Percentiles rank a stretch among this genome's conserved stretches.
phyloP scores from a whole-genome alignment of 1,284 basidiomycete species.

The Phylloporus gajari region DNA sequence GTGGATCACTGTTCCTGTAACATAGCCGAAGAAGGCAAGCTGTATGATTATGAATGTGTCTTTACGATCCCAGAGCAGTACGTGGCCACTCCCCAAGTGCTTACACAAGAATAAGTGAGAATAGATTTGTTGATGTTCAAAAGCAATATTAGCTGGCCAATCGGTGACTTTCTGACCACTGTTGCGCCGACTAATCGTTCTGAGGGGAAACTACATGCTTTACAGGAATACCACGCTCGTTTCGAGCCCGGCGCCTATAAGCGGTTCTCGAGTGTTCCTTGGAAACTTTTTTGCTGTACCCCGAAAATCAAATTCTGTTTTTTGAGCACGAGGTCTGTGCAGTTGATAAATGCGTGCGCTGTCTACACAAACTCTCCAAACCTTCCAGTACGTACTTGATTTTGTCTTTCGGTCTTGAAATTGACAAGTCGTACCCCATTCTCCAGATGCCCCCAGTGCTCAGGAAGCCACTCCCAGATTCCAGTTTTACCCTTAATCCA shows the following conservation, averaged over 20 bases:
- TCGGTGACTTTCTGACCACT: neutral
- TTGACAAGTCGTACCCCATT: no score
- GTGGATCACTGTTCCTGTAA: neutral
- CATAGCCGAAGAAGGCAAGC: neutral
- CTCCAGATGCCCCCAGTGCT: no score
- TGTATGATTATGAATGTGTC: neutral
- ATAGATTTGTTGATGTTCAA: neutral
- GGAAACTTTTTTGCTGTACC: no score
- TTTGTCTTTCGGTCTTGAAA: no score
- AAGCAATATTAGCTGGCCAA: neutral
- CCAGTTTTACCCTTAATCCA: slow-evolving; percentile 34
- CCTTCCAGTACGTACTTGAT: no score
- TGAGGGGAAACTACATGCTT: neutral
- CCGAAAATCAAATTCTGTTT: no score
- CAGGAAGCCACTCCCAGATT: slow-evolving; percentile 14
- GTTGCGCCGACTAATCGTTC: neutral
- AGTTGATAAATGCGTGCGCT: no score
- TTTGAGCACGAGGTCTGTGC: no score
- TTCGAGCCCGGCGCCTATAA: neutral
- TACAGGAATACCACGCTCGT: neutral
- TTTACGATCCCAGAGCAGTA: neutral
- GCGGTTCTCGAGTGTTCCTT: neutral
- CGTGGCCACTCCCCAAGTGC: neutral
- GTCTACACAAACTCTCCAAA: no score
- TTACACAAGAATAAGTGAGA: neutral